Base-by-base conservation (phyloP, 768 basidiomycete species). In the Scleroderma bovista region DNA sequence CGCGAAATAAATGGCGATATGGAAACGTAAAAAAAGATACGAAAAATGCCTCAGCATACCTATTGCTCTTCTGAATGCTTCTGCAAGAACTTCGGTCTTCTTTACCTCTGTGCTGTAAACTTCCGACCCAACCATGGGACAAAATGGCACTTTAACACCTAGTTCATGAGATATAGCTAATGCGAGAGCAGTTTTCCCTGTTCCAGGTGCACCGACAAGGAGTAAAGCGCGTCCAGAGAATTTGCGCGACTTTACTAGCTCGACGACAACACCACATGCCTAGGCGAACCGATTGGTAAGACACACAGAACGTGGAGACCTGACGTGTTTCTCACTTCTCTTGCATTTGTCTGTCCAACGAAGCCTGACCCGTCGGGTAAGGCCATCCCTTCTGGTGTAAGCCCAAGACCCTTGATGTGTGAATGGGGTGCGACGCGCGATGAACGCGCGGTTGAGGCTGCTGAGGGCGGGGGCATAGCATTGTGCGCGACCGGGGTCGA, bases 111-210 rank as follows among this genome's bases (percentile, higher is more conserved):
- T 84, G 36, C 86, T 90, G 64, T 96, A 98, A 53, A 98, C 96
- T 69, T 99, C 96, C 17, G 85, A 88, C 0, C 96, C 96, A 38
- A 98, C 96, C 92, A 97, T 97, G 5, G 93, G 93, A 66, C 95
- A 97, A 65, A 99, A 98, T 0, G 96, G 96, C 1, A 97, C 94
- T 61, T 96, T 96, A 19, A 79, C 72, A 0, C 96, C 96, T 0
- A 99, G 78, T 60, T 98, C 96, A 52, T 97, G 94, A 6, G 93
- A 86, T 23, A 98, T 80, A 0, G 93, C 96, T n/a, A 98, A 69
- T 2, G 96, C 94, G 23, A 98, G 80, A 0, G 96, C 96, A 0
- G 96, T 99, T 73, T 99, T 99, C 11, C 96, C 95, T 3, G 96
- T 99, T 15, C 96, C 94, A 1, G 96, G 96, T 19, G 92, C 92